Evolutionary conservation across 2,329 filamentous ascomycete species (phyloP).

Genomic region (Ophiostoma novo-ulmi): DNA sequence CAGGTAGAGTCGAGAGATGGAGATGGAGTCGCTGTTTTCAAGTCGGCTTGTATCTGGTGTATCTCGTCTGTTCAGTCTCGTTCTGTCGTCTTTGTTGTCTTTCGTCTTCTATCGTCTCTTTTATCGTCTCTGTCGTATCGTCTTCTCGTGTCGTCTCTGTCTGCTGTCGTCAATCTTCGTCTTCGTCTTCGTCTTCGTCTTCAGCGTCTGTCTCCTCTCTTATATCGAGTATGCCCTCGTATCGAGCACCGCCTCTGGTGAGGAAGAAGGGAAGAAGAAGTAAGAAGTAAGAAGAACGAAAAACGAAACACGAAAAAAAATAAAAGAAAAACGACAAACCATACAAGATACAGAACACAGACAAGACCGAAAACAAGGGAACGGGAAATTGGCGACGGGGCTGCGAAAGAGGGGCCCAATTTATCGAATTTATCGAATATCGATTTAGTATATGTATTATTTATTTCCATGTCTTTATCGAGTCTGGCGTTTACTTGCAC

Average conservation of each 20-base stretch:
- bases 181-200: neutral
- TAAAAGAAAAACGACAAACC: neutral
- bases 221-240: neutral
- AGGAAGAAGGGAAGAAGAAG: neutral
- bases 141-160: neutral
- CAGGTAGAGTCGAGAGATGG: no score
- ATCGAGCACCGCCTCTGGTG: neutral
- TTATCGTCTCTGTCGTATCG: neutral
- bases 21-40: neutral
- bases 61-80: neutral
- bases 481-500: neutral
- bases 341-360: neutral
- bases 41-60: neutral
- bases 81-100: neutral
- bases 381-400: conserved; percentile 14
- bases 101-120: neutral
- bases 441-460: neutral
- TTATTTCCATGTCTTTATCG: neutral
- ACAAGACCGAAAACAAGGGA: conserved; percentile 1
- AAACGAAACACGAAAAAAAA: neutral
- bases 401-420: conserved; percentile 8
- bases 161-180: neutral
- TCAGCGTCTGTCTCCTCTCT: neutral
- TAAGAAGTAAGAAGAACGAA: no score
- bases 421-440: neutral